Conservation (phyloP, 768 basidiomycete genomes). For the Boletus reticuloceps region DNA sequence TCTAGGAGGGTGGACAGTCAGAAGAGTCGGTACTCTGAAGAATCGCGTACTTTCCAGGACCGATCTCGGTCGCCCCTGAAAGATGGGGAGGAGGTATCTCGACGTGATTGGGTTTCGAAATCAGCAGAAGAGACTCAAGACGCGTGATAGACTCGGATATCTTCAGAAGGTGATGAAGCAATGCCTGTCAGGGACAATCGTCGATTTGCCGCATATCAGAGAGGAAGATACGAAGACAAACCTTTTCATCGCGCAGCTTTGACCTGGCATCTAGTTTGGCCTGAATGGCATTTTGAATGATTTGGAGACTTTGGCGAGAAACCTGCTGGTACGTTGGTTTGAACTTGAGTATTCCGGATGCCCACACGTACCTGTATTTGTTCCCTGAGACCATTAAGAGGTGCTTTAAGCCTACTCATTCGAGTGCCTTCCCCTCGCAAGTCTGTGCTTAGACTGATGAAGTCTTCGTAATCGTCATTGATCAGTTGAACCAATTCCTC, state of each 20-base stretch:
- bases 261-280: constrained; percentile 75
- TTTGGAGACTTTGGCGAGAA: constrained; percentile 60
- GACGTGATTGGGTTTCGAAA: constrained; percentile 44
- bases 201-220: background rate
- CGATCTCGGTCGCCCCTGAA: constrained; percentile 24
- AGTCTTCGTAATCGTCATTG: constrained; percentile 97
- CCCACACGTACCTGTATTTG: constrained; percentile 63
- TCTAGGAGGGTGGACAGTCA: constrained; percentile 36
- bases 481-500: constrained; percentile 94
- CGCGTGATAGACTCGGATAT: constrained; percentile 90
- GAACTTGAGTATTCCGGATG: background rate
- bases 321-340: constrained; percentile 32
- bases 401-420: constrained; percentile 63
- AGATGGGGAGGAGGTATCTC: constrained; percentile 31
- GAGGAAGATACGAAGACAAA: background rate
- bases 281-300: constrained; percentile 71
- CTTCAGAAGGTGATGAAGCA: constrained; percentile 85
- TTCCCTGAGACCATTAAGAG: constrained; percentile 58
- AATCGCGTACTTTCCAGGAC: constrained; percentile 36
- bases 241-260: constrained; percentile 84
- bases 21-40: background rate
- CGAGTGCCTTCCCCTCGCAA: constrained; percentile 80
- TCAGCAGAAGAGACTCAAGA: constrained; percentile 81
- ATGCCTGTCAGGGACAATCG: constrained; percentile 46
- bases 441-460: constrained; percentile 94